Conservation (phyloP, 106 monocot genomes). For the Agapanthus africanus region DNA sequence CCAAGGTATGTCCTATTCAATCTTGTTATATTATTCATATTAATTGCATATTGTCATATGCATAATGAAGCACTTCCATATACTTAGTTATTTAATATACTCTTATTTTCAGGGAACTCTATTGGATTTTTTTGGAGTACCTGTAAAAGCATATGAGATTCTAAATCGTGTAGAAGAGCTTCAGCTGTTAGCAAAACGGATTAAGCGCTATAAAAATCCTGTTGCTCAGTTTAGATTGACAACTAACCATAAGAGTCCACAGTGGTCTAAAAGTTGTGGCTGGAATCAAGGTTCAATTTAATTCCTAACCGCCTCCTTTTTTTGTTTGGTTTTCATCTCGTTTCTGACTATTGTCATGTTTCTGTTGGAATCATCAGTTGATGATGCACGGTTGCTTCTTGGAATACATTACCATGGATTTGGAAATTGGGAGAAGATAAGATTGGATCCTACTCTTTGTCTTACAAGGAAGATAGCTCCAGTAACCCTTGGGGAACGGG, state of each 20-base stretch:
- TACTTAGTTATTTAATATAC: neutral
- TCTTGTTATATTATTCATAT: too few species aligned
- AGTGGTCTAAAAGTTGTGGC: constrained; percentile 97
- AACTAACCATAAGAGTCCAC: constrained; percentile 81
- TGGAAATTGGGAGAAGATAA: constrained; percentile 99
- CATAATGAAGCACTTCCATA: neutral
- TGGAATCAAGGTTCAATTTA: constrained; percentile 80
- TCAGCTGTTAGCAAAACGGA: constrained; percentile 81
- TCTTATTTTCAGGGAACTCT: constrained; percentile 55
- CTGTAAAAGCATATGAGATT: constrained; percentile 87
- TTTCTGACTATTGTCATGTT: neutral
- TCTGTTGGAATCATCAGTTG: constrained; percentile 62
- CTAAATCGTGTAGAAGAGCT: constrained; percentile 84
- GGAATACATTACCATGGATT: constrained; percentile 95
- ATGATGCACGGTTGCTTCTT: constrained; percentile 96
- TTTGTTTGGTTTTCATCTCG: neutral
- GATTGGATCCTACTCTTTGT: constrained; percentile 72
- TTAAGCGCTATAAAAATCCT: constrained; percentile 85
- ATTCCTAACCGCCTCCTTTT: neutral
- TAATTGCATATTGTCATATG: neutral
- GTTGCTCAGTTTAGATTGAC: constrained; percentile 75
- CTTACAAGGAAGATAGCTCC: constrained; percentile 93
- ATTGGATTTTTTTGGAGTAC: constrained; percentile 93
- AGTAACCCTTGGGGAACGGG: constrained; percentile 74
- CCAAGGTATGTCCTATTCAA: constrained; percentile 65